These are phyloP conservation scores for Histomonas meleagridis DNA, from an alignment of 208 protist species.

Conservation along the genomic window DNA sequence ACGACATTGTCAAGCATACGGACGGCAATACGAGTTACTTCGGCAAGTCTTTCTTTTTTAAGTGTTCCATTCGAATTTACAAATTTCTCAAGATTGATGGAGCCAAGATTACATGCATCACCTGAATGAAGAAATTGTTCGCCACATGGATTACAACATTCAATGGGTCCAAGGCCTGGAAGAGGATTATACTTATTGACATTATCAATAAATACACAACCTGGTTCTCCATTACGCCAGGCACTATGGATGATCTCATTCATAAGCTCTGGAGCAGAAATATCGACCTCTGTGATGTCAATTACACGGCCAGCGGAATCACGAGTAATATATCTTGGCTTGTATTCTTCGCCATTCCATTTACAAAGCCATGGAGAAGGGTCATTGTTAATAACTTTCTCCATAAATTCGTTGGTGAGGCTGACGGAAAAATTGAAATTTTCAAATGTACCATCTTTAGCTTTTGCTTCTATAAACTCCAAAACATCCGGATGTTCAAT, in stretches of 20 bases:
- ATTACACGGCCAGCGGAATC: background rate
- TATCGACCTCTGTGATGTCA: background rate
- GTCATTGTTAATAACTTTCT: background rate
- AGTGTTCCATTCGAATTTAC: background rate
- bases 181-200: conserved; percentile 6
- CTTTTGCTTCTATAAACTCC: background rate
- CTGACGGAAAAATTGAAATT: conserved; percentile 9
- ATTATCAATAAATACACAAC: background rate
- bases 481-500: background rate
- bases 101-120: background rate
- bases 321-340: background rate
- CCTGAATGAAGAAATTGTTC: conserved; percentile 20
- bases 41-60: background rate
- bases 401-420: background rate
- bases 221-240: background rate
- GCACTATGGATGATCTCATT: background rate
- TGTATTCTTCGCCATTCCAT: background rate
- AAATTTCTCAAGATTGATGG: conserved; percentile 25
- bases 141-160: conserved; percentile 21
- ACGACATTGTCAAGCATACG: conserved; percentile 11
- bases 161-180: background rate
- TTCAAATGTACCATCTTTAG: background rate
- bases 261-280: conserved; percentile 22
- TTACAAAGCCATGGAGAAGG: conserved; percentile 8
- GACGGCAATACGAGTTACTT: background rate